Evolutionary conservation across 2,329 filamentous ascomycete species (phyloP).

Genomic region (Microcera coccophila): DNA sequence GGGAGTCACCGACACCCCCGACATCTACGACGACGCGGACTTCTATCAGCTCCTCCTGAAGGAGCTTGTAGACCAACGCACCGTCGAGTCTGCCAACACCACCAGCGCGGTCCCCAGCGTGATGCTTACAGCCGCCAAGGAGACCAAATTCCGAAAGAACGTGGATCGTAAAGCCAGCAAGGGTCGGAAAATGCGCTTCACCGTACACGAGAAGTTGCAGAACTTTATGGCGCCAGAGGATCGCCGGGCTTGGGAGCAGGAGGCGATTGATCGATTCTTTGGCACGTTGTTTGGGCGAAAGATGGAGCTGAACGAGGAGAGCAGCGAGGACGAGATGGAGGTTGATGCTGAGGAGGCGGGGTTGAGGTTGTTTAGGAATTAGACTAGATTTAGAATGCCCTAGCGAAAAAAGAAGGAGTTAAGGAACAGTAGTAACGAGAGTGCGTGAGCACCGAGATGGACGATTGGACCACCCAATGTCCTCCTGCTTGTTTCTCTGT

Average conservation of each 20-base stretch:
- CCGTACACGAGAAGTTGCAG: slow-evolving; percentile 93
- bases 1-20: slow-evolving; percentile 53
- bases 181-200: slow-evolving; percentile 88
- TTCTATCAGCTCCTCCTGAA: slow-evolving; percentile 94
- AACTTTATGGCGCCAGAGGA: slow-evolving; percentile 97
- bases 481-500: slow-evolving; percentile 4
- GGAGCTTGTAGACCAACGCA: slow-evolving; percentile 86
- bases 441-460: slow-evolving; percentile 42
- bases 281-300: slow-evolving; percentile 70
- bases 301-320: slow-evolving; percentile 60
- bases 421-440: slow-evolving; percentile 36
- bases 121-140: slow-evolving; percentile 65
- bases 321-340: slow-evolving; percentile 48
- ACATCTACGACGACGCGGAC: slow-evolving; percentile 87
- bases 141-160: slow-evolving; percentile 74
- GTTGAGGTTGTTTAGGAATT: slow-evolving; percentile 50
- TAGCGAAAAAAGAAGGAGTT: slow-evolving; percentile 15
- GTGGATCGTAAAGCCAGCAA: slow-evolving; percentile 95
- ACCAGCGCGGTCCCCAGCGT: slow-evolving; percentile 49
- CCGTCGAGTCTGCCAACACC: slow-evolving; percentile 58
- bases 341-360: slow-evolving; percentile 52
- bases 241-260: slow-evolving; percentile 71
- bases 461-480: slow-evolving; percentile 44
- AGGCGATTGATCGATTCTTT: slow-evolving; percentile 74
- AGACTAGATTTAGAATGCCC: slow-evolving; percentile 12